Conservation (phyloP, 2,329 filamentous ascomycete species). For the Trichophaea hybrida region DNA sequence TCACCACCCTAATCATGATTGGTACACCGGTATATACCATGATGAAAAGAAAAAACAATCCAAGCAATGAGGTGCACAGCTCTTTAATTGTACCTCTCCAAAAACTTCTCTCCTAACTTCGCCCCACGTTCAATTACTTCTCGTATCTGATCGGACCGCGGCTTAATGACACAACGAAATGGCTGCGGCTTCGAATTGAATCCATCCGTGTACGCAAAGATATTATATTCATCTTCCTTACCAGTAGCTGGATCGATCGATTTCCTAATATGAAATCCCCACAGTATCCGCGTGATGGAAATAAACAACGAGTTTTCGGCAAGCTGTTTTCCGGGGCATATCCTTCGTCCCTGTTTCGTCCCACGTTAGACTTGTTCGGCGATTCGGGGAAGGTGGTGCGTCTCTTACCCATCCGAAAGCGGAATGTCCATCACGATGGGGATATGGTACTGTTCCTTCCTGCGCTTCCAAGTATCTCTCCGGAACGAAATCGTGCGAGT, state of each 20-base stretch:
- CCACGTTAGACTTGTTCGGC: constrained; percentile 31
- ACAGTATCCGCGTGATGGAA: constrained; percentile 42
- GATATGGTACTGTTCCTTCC: constrained; percentile 32
- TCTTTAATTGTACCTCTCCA: constrained; percentile 15
- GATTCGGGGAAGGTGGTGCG: constrained; percentile 13
- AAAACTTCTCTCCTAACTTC: constrained; percentile 16
- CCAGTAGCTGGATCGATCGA: constrained; percentile 8
- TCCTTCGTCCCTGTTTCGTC: constrained; percentile 37
- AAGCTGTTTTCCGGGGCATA: constrained; percentile 40
- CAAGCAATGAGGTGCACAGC: not conserved
- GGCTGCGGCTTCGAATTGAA: constrained; percentile 35
- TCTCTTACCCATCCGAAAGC: constrained; percentile 24
- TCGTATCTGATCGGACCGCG: constrained; percentile 30
- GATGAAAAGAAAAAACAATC: not conserved
- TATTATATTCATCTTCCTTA: constrained; percentile 12
- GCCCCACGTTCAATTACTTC: constrained; percentile 30
- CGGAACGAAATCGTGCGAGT: constrained; percentile 24
- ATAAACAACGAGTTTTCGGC: constrained; percentile 48
- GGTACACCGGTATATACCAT: not conserved
- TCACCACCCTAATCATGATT: not conserved
- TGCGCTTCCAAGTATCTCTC: constrained; percentile 17
- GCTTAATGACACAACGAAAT: constrained; percentile 33
- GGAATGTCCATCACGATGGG: constrained; percentile 24
- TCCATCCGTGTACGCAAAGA: constrained; percentile 34
- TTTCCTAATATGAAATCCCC: constrained; percentile 40